Conservation (phyloP, 2,329 filamentous ascomycete genomes). For the Fulvia fulva region DNA sequence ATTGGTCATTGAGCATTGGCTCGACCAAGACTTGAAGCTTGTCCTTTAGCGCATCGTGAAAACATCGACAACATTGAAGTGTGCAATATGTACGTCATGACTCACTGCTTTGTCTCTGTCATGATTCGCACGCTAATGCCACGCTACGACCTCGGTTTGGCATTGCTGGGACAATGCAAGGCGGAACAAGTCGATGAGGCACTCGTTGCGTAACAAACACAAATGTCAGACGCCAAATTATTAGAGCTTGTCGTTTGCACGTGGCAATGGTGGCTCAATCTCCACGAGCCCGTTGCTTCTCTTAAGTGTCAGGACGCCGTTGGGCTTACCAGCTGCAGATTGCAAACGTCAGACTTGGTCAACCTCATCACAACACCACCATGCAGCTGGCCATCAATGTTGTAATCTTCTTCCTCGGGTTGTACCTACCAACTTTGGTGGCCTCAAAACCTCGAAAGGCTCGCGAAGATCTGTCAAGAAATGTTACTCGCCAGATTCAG, state of each 20-base stretch:
- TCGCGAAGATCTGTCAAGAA: constrained; percentile 8
- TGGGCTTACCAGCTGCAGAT: neutral
- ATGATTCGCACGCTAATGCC: neutral
- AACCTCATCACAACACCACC: neutral
- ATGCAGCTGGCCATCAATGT: constrained; percentile 21
- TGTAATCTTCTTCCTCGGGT: constrained; percentile 17
- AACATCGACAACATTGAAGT: neutral
- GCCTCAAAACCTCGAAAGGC: constrained; percentile 15
- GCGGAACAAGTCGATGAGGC: constrained; percentile 1
- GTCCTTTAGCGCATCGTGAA: neutral
- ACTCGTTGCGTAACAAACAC: constrained; percentile 5
- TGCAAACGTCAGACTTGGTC: no score
- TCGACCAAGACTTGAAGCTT: neutral
- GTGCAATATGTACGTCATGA: constrained; percentile 7
- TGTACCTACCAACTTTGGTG: constrained; percentile 13
- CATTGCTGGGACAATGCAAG: constrained; percentile 3
- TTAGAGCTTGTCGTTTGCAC: constrained; percentile 3
- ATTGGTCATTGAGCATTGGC: neutral
- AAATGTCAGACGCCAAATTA: neutral
- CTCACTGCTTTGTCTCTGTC: neutral
- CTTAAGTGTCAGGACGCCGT: neutral
- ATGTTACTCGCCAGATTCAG: constrained; percentile 2
- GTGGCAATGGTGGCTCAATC: constrained; percentile 4
- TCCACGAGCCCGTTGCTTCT: neutral
- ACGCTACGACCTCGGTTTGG: constrained; percentile 3